phyloP scores from a whole-genome alignment of 2,329 filamentous ascomycete genomes.

The Dothideomycetidae sp. region DNA sequence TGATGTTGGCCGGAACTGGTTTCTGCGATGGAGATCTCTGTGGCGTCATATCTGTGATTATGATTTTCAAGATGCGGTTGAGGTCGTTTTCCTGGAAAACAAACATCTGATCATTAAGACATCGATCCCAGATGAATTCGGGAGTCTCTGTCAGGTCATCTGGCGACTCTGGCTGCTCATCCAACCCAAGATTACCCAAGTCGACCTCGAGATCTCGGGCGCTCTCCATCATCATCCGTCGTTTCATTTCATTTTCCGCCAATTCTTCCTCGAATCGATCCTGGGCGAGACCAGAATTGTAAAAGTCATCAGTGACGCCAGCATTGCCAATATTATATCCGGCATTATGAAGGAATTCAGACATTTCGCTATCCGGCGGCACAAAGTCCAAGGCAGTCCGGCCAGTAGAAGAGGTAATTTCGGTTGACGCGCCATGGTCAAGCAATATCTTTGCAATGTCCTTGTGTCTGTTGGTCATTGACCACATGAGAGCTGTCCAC shows the following conservation, averaged over 20 bases:
- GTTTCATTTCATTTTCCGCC: constrained; percentile 87
- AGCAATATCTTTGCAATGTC: constrained; percentile 83
- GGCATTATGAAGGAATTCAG: constrained; percentile 85
- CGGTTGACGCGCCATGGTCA: constrained; percentile 87
- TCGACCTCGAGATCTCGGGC: constrained; percentile 94
- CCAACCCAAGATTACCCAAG: constrained; percentile 83
- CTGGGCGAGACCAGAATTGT: constrained; percentile 80
- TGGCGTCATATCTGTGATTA: constrained; percentile 96
- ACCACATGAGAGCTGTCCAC: constrained; percentile 99
- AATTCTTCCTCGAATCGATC: constrained; percentile 94
- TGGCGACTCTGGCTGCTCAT: constrained; percentile 80
- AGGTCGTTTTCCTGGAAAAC: constrained; percentile 94
- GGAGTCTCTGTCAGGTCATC: constrained; percentile 81
- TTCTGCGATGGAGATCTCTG: constrained; percentile 94
- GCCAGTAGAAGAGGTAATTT: constrained; percentile 86
- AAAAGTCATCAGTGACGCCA: constrained; percentile 78
- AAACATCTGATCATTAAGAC: constrained; percentile 97
- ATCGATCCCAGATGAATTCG: constrained; percentile 91
- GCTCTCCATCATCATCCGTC: constrained; percentile 98
- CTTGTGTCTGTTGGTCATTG: constrained; percentile 97
- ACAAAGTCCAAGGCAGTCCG: constrained; percentile 93
- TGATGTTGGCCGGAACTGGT: constrained; percentile 89
- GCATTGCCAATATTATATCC: constrained; percentile 78
- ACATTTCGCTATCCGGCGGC: constrained; percentile 89
- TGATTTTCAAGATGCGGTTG: constrained; percentile 79